Percentiles rank a stretch among this genome's conserved stretches.
Conservation (phyloP, 2,329 filamentous ascomycete genomes). For the Neopestalotiopsis clavispora region DNA sequence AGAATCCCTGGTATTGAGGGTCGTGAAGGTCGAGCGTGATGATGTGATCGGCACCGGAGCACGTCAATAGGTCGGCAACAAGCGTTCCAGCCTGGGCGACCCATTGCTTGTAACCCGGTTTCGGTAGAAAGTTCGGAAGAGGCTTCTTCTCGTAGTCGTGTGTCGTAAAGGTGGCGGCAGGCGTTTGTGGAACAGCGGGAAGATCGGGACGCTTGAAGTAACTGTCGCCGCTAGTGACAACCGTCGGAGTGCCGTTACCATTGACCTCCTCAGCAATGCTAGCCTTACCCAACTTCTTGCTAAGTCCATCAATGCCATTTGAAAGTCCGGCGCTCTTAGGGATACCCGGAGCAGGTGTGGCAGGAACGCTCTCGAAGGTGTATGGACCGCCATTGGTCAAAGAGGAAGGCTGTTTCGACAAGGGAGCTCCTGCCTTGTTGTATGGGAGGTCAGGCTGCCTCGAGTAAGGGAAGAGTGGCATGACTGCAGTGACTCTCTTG, state of each 20-base stretch:
- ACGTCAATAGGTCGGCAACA: slow-evolving; percentile 91
- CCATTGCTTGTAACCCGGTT: slow-evolving; percentile 98
- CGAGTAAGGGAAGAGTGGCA: slow-evolving; percentile 96
- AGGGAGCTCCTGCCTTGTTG: slow-evolving; percentile 90
- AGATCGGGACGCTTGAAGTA: slow-evolving; percentile 20
- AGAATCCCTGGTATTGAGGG: slow-evolving; percentile 97
- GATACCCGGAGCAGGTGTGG: slow-evolving; percentile 78
- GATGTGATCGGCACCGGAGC: slow-evolving; percentile 93
- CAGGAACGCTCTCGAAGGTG: slow-evolving; percentile 91
- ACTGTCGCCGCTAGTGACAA: slow-evolving; percentile 14
- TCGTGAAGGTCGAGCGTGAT: slow-evolving; percentile 98
- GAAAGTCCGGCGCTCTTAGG: slow-evolving; percentile 68
- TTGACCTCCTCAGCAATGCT: slow-evolving; percentile 16
- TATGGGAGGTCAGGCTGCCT: slow-evolving; percentile 96
- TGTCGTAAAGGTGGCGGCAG: slow-evolving; percentile 54
- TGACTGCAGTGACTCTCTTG: slow-evolving; percentile 88
- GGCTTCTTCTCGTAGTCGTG: slow-evolving; percentile 68
- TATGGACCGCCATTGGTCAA: slow-evolving; percentile 64
- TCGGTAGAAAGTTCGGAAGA: slow-evolving; percentile 70
- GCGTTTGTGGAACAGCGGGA: not conserved
- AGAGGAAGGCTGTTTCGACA: slow-evolving; percentile 69
- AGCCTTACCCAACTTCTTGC: slow-evolving; percentile 15
- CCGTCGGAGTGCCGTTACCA: slow-evolving; percentile 26
- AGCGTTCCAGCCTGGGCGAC: slow-evolving; percentile 96
- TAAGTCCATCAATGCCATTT: slow-evolving; percentile 35